A percentile compares a stretch with the other conserved stretches of the same genome.
Conservation (phyloP, 2,329 filamentous ascomycete genomes). For the Simplicillium sp. region DNA sequence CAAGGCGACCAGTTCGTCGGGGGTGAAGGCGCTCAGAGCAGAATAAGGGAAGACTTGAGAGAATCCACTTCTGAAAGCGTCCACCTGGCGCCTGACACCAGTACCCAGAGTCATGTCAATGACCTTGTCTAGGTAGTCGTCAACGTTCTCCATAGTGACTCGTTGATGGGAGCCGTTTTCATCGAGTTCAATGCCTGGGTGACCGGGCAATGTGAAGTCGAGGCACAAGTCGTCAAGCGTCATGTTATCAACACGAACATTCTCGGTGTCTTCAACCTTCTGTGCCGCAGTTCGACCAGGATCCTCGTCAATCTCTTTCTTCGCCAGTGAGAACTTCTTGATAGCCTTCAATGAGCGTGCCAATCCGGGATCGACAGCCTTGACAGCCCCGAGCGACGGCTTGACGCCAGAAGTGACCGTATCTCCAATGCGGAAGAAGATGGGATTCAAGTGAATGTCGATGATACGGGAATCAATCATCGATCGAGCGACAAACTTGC, state of each 20-base stretch:
- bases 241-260: slow-evolving; percentile 66
- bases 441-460: slow-evolving; percentile 93
- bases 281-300: slow-evolving; percentile 53
- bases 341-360: slow-evolving; percentile 79
- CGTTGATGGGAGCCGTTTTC: slow-evolving; percentile 62
- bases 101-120: slow-evolving; percentile 85
- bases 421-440: slow-evolving; percentile 91
- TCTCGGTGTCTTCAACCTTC: slow-evolving; percentile 60
- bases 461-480: slow-evolving; percentile 99
- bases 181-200: slow-evolving; percentile 75
- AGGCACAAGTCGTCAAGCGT: slow-evolving; percentile 79
- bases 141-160: slow-evolving; percentile 89
- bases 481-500: slow-evolving; percentile 93
- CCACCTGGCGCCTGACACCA: slow-evolving; percentile 79
- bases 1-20: slow-evolving; percentile 86
- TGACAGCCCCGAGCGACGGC: slow-evolving; percentile 81
- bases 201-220: slow-evolving; percentile 92
- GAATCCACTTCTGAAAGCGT: slow-evolving; percentile 85
- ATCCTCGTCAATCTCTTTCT: slow-evolving; percentile 73
- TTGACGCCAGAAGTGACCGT: slow-evolving; percentile 51
- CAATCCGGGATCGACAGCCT: slow-evolving; percentile 76
- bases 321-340: slow-evolving; percentile 76
- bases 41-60: slow-evolving; percentile 95
- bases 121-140: slow-evolving; percentile 76
- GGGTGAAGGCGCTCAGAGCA: slow-evolving; percentile 85